Conservation (phyloP, 2,329 filamentous ascomycete genomes). For the Aspergillus hortae region DNA sequence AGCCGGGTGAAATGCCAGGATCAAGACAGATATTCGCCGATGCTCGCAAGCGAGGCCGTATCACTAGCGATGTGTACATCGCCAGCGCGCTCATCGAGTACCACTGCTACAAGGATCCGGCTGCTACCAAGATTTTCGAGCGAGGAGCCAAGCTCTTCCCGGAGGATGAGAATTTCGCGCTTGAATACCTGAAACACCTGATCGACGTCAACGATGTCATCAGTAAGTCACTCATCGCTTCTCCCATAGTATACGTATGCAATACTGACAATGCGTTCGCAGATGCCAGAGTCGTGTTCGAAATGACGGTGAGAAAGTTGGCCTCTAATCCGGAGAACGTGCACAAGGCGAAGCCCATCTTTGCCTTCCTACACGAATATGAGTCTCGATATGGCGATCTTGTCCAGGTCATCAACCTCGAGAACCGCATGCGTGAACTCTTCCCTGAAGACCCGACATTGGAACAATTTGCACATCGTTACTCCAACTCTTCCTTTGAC, state of each 20-base stretch:
- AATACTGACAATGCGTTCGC: not conserved
- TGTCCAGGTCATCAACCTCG: conserved; percentile 82
- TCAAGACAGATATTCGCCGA: conserved; percentile 86
- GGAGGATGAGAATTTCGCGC: conserved; percentile 85
- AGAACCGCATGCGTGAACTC: conserved; percentile 89
- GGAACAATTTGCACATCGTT: conserved; percentile 71
- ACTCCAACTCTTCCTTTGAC: conserved; percentile 70
- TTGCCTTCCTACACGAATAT: conserved; percentile 90
- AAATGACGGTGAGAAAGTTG: conserved; percentile 83
- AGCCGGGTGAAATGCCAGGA: conserved; percentile 66
- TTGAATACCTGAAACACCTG: conserved; percentile 94
- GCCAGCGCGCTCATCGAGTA: conserved; percentile 91
- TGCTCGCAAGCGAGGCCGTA: conserved; percentile 77
- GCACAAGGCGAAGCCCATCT: conserved; percentile 76
- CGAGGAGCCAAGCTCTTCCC: conserved; percentile 90
- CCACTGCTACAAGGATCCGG: conserved; percentile 89
- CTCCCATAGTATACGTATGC: no score
- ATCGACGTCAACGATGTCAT: conserved; percentile 90
- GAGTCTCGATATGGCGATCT: conserved; percentile 93
- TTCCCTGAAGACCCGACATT: conserved; percentile 83
- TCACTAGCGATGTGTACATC: conserved; percentile 93
- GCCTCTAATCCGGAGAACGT: conserved; percentile 71
- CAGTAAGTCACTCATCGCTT: conserved; percentile 57
- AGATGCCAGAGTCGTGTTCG: conserved; percentile 95
- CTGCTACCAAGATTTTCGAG: conserved; percentile 93